Evolutionary conservation across 1,284 basidiomycete species (phyloP), one percentile per base, ranked within the genome.

Genomic region (Naganishia albida): DNA sequence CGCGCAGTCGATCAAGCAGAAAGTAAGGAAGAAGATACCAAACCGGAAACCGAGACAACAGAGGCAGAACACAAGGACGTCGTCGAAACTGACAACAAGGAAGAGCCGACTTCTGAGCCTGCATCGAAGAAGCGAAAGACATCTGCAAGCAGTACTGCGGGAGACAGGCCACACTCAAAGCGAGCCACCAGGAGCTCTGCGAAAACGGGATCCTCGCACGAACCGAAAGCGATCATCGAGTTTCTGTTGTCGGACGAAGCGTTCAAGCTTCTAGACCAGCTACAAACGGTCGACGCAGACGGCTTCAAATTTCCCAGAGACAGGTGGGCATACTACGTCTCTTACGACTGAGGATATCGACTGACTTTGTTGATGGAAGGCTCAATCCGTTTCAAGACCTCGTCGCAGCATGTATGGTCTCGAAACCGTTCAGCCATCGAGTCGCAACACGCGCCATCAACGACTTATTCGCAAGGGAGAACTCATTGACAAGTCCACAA

Each of bases 341-440:
- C 8, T 25, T 40, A n/a, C 34, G 15, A 4, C 10, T 49, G 30
- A 25, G n/a, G 23, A n/a, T 1, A 39, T 7, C 16, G 20, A 20
- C 43, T n/a, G 13, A 34, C 34, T 10, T 34, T 39, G 20, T 23
- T 13, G 7, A 13, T n/a, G 2, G 25, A 20, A 62, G 59, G 30
- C 49, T 62, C 23, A 62, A 62, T 25, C 59, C 59, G 10, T 62
- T 62, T 28, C 59, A 62, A n/a, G 59, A 62, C 3, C 25, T 62
- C 20, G 23, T 62, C n/a, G 48, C 59, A 18, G 59, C 59, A 15
- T 50, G 48, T 28, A 62, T 62, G 59, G 48, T 62, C 30, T 62
- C 59, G 20, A 62, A 62, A 23, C 59, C 59, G 18, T 51, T 62
- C 48, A 50, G 48, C 25, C 59, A 62, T 42, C 20, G 46, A 10